Evolutionary conservation across 2,329 filamentous ascomycete genomes (phyloP).

Genomic region (Pseudomassariella vexata): DNA sequence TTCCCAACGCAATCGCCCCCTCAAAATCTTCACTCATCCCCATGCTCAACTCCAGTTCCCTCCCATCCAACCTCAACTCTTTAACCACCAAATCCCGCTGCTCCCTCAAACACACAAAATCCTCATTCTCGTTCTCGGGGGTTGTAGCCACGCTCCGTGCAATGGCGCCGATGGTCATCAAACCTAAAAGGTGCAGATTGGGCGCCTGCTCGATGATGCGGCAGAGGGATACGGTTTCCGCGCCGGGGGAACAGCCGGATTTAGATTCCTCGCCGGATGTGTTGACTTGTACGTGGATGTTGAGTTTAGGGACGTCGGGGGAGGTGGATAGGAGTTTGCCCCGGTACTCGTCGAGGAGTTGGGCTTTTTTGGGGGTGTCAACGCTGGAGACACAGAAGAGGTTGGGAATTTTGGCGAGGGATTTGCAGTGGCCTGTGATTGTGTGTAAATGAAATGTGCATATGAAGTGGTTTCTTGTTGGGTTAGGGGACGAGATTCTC

Average conservation of each 20-base stretch:
- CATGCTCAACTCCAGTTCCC: slow-evolving; percentile 82
- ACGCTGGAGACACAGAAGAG: slow-evolving; percentile 90
- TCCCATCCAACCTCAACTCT: slow-evolving; percentile 50
- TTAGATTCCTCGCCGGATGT: slow-evolving; percentile 86
- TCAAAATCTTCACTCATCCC: slow-evolving; percentile 98
- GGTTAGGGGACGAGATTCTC: too few relatives aligned
- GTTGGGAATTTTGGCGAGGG: slow-evolving; percentile 79
- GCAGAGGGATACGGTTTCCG: slow-evolving; percentile 59
- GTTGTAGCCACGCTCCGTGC: slow-evolving; percentile 72
- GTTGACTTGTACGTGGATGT: slow-evolving; percentile 90
- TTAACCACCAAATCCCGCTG: slow-evolving; percentile 64
- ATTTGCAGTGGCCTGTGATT: slow-evolving; percentile 82
- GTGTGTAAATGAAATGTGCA: too few relatives aligned
- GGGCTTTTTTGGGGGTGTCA: slow-evolving; percentile 82
- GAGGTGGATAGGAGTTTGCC: slow-evolving; percentile 41
- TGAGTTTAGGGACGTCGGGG: slow-evolving; percentile 41
- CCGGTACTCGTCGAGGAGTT: slow-evolving; percentile 72
- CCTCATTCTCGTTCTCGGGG: slow-evolving; percentile 79
- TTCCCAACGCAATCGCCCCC: slow-evolving; percentile 76
- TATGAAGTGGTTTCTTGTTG: too few relatives aligned
- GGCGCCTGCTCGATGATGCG: slow-evolving; percentile 62
- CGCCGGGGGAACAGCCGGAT: slow-evolving; percentile 68
- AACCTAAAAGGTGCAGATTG: slow-evolving; percentile 66
- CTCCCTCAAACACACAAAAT: slow-evolving; percentile 66
- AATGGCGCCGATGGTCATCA: slow-evolving; percentile 98